Conservation (phyloP, 2,329 filamentous ascomycete species). For the Hysterium pulicare region DNA sequence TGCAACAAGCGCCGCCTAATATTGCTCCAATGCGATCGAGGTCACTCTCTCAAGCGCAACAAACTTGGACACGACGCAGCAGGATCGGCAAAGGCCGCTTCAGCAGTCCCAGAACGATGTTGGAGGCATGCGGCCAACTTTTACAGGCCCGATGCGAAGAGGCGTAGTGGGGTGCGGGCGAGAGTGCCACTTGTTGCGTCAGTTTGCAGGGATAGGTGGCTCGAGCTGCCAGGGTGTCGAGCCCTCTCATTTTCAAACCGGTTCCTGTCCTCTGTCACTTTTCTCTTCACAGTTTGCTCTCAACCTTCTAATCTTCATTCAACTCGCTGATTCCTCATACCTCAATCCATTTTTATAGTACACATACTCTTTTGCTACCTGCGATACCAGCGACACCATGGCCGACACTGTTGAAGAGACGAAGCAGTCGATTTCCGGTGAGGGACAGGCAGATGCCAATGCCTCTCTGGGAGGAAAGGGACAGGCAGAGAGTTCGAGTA, state of each 20-base stretch:
- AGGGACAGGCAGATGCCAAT: constrained; percentile 36
- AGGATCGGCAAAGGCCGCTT: too few relatives aligned
- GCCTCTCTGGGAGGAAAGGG: constrained; percentile 35
- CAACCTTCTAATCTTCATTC: constrained; percentile 14
- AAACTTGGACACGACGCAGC: too few relatives aligned
- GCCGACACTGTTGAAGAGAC: constrained; percentile 37
- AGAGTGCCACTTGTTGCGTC: constrained; percentile 38
- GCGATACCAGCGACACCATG: constrained; percentile 20
- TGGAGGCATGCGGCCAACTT: constrained; percentile 34
- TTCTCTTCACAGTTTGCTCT: constrained; percentile 31
- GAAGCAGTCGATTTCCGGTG: constrained; percentile 34
- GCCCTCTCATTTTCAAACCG: constrained; percentile 32
- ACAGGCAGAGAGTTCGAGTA: constrained; percentile 39
- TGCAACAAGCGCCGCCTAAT: too few relatives aligned
- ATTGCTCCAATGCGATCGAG: too few relatives aligned
- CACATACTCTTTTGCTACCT: neutral
- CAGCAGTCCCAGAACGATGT: too few relatives aligned
- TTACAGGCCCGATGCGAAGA: too few relatives aligned
- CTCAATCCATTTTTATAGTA: neutral
- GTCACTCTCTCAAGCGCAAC: too few relatives aligned
- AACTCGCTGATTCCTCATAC: constrained; percentile 11
- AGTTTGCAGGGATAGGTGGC: constrained; percentile 33
- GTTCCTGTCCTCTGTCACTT: constrained; percentile 28
- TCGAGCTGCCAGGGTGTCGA: constrained; percentile 30
- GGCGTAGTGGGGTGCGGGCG: too few relatives aligned